Conservation (phyloP, 805 yeast genomes). For the Candida hispaniensis region DNA sequence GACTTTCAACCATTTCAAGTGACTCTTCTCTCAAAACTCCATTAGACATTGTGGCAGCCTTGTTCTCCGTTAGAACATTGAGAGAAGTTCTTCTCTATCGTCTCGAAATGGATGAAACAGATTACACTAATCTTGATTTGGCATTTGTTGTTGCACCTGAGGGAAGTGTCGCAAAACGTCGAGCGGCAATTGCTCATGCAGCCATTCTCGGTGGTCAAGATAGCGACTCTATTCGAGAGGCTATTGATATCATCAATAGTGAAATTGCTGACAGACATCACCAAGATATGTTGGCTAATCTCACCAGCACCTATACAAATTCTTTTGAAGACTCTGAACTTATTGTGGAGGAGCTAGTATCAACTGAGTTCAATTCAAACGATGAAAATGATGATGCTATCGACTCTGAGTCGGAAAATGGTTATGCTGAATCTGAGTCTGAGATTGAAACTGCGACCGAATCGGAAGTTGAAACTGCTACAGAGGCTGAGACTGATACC, state of each 20-base stretch:
- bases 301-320: background rate
- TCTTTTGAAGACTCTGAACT: constrained; percentile 1
- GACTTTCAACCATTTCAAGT: constrained; percentile 19
- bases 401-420: background rate
- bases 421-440: constrained; percentile 6
- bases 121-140: constrained; percentile 17
- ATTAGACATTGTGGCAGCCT: constrained; percentile 26
- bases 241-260: constrained; percentile 21
- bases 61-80: constrained; percentile 23
- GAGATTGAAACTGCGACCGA: constrained; percentile 1
- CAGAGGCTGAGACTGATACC: constrained; percentile 3
- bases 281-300: constrained; percentile 1
- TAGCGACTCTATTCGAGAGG: constrained; percentile 19
- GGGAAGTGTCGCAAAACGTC: constrained; percentile 23
- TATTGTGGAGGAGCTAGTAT: constrained; percentile 4
- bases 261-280: constrained; percentile 16
- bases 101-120: constrained; percentile 16
- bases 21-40: constrained; percentile 23
- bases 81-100: constrained; percentile 21
- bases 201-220: constrained; percentile 23
- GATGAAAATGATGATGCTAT: constrained; percentile 1
- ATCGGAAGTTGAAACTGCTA: too few relatives aligned
- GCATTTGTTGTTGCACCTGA: constrained; percentile 25
- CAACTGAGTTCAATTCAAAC: background rate
- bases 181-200: constrained; percentile 25